Evolutionary conservation across 495 filamentous ascomycete species (phyloP).

Genomic region (Neurospora pannonica): DNA sequence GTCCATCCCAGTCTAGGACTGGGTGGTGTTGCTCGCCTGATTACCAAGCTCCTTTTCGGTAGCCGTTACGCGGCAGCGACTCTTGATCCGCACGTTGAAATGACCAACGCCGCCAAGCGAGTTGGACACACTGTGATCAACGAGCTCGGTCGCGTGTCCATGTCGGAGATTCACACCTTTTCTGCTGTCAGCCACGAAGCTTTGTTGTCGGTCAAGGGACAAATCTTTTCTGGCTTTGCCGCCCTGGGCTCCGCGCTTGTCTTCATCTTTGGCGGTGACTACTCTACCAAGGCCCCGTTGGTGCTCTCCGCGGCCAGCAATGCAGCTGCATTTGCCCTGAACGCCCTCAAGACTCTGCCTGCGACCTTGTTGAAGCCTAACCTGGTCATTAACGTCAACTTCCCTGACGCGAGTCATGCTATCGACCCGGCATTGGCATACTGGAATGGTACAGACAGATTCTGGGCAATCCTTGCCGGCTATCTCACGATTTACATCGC

Average conservation of each 20-base stretch:
- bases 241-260: conserved; percentile 11
- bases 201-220: conserved; percentile 25
- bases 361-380: conserved; percentile 18
- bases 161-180: conserved; percentile 36
- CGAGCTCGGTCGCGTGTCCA: conserved; percentile 29
- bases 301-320: conserved; percentile 3
- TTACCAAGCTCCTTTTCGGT: conserved; percentile 8
- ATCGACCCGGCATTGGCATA: conserved; percentile 56
- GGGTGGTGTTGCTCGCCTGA: conserved; percentile 2
- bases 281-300: conserved; percentile 16
- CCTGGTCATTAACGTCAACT: conserved; percentile 43
- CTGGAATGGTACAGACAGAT: conserved; percentile 69
- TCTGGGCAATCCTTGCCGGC: conserved; percentile 70
- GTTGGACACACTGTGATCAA: conserved; percentile 29
- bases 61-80: conserved; percentile 13
- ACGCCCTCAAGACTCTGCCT: conserved; percentile 6
- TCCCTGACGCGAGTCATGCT: conserved; percentile 24
- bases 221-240: conserved; percentile 20
- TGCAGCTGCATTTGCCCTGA: conserved; percentile 5
- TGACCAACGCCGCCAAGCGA: conserved; percentile 20
- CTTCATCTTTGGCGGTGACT: conserved; percentile 26
- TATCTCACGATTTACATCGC: conserved; percentile 65
- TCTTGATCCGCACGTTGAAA: background rate
- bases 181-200: conserved; percentile 41
- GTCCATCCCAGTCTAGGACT: background rate